phyloP scores from a whole-genome alignment of 768 basidiomycete species.

The Suillus placidus region DNA sequence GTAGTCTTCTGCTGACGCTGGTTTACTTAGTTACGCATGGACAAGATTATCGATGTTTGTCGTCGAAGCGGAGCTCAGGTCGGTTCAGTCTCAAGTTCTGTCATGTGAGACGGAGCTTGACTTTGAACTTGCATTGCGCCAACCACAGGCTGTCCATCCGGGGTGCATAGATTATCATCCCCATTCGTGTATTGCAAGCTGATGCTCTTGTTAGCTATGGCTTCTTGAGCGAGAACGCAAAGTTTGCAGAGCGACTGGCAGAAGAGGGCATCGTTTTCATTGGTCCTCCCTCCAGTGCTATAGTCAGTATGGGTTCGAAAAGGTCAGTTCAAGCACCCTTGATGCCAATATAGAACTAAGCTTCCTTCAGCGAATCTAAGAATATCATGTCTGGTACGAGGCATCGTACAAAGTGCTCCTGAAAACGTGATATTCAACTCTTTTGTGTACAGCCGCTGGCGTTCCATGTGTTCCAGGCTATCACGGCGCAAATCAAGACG shows the following conservation, averaged over 20 bases:
- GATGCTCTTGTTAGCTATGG: constrained; percentile 58
- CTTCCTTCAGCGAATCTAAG: constrained; percentile 77
- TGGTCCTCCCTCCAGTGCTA: constrained; percentile 86
- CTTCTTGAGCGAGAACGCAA: constrained; percentile 90
- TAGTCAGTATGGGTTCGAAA: constrained; percentile 94
- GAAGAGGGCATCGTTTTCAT: constrained; percentile 86
- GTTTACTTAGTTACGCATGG: constrained; percentile 67
- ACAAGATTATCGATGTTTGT: constrained; percentile 88
- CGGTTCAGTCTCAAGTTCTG: constrained; percentile 20
- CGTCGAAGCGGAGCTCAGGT: constrained; percentile 84
- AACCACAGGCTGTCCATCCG: constrained; percentile 81
- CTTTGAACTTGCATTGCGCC: constrained; percentile 10
- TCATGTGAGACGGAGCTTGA: constrained; percentile 5
- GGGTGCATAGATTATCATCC: constrained; percentile 50
- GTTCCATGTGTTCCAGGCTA: constrained; percentile 96
- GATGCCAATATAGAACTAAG: background rate
- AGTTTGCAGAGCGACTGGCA: constrained; percentile 75
- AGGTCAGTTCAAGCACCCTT: constrained; percentile 49
- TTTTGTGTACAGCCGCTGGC: constrained; percentile 63
- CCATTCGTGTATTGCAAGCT: constrained; percentile 4
- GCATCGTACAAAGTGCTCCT: background rate
- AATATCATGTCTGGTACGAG: constrained; percentile 84
- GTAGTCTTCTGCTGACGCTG: constrained; percentile 7
- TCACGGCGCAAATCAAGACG: constrained; percentile 82
- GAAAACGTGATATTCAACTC: constrained; percentile 14